Evolutionary conservation across 1,284 basidiomycete genomes (phyloP).

Genomic region (Sporisorium exsertum): DNA sequence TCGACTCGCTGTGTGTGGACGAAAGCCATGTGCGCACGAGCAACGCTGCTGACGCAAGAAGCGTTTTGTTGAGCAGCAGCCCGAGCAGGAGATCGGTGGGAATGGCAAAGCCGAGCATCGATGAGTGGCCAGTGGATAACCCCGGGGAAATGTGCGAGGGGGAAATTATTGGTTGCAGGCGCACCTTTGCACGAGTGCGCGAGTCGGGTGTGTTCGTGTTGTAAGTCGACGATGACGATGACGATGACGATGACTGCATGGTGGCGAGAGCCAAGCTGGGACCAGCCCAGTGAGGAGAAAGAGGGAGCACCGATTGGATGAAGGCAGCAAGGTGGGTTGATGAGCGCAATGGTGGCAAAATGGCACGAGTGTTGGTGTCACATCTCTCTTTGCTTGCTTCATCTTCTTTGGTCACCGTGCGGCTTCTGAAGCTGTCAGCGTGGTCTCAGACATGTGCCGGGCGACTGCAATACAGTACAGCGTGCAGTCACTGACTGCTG

Average conservation of each 20-base stretch:
- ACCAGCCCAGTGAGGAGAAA: constrained; percentile 5
- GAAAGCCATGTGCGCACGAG: constrained; percentile 65
- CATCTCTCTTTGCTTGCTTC: neutral
- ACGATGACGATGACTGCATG: constrained; percentile 20
- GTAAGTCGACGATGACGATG: constrained; percentile 17
- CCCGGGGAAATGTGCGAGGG: constrained; percentile 2
- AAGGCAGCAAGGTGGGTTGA: neutral
- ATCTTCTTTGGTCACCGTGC: neutral
- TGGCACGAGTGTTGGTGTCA: constrained; percentile 6
- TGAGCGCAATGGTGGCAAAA: neutral
- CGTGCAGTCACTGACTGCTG: neutral
- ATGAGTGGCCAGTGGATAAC: neutral
- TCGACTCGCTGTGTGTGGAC: constrained; percentile 51
- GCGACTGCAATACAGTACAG: neutral
- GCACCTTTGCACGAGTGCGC: constrained; percentile 42
- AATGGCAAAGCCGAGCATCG: constrained; percentile 51
- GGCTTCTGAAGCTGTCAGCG: too few species aligned
- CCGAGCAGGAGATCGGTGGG: constrained; percentile 65
- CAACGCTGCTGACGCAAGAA: constrained; percentile 64
- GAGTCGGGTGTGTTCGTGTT: constrained; percentile 27
- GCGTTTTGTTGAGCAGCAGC: constrained; percentile 64
- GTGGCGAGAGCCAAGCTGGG: constrained; percentile 5
- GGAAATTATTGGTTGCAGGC: constrained; percentile 23
- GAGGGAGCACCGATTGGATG: neutral
- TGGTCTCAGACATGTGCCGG: too few species aligned